Evolutionary conservation across 1,284 basidiomycete species (phyloP).

Genomic region (Pseudozyma sp.): DNA sequence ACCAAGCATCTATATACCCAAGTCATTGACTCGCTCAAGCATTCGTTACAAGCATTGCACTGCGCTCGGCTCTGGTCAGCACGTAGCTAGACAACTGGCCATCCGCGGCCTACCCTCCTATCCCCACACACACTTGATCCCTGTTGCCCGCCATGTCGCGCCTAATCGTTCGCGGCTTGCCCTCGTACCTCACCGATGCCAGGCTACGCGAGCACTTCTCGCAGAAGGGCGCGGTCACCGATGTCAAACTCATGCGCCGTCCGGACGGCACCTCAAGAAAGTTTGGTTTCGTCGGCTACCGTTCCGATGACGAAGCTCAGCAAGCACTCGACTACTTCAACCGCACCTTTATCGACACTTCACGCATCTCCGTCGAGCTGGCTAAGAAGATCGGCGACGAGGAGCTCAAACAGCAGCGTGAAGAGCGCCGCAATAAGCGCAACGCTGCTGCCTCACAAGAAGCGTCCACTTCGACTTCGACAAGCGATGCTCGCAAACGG

Average conservation of each 20-base stretch:
- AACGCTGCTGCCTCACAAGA: slow-evolving; percentile 20
- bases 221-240: slow-evolving; percentile 76
- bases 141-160: slow-evolving; percentile 75
- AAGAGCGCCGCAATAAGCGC: slow-evolving; percentile 34
- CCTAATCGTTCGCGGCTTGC: slow-evolving; percentile 89
- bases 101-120: background rate
- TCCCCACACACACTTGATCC: background rate
- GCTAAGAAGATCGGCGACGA: slow-evolving; percentile 73
- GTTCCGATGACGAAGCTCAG: slow-evolving; percentile 80
- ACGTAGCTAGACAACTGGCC: background rate
- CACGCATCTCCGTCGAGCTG: slow-evolving; percentile 79
- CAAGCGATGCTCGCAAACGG: slow-evolving; percentile 18
- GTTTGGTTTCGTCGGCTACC: slow-evolving; percentile 94
- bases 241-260: slow-evolving; percentile 84
- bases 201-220: slow-evolving; percentile 79
- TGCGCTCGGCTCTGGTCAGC: slow-evolving; percentile 12
- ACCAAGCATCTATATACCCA: slow-evolving; percentile 32
- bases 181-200: slow-evolving; percentile 77
- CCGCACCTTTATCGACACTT: slow-evolving; percentile 75
- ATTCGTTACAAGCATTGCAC: background rate
- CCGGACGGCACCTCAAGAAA: slow-evolving; percentile 82
- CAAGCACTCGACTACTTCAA: slow-evolving; percentile 87
- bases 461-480: slow-evolving; percentile 8
- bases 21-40: background rate
- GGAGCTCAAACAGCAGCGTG: slow-evolving; percentile 39